Evolutionary conservation across 805 yeast genomes (phyloP).

Genomic region (Candida xiaguanensis): DNA sequence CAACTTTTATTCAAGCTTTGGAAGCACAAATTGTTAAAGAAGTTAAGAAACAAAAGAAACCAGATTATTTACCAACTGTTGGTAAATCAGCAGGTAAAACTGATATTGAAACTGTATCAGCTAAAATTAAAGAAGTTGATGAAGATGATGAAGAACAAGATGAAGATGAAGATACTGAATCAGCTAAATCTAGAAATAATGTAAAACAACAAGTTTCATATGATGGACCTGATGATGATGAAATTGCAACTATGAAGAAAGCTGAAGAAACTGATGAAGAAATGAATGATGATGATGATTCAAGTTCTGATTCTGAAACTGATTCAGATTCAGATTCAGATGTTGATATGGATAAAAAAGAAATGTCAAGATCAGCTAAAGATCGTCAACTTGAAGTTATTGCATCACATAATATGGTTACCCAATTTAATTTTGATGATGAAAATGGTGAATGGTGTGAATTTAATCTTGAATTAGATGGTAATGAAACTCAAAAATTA

Average conservation of each 20-base stretch:
- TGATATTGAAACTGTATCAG: slow-evolving; percentile 41
- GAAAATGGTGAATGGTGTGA: slow-evolving; percentile 88
- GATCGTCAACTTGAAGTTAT: slow-evolving; percentile 85
- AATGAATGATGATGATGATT: slow-evolving; percentile 40
- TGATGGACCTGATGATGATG: slow-evolving; percentile 95
- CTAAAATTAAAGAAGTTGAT: slow-evolving; percentile 22
- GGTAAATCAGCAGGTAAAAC: slow-evolving; percentile 68
- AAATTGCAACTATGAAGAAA: slow-evolving; percentile 80
- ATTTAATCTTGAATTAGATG: slow-evolving; percentile 77
- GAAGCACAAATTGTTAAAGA: slow-evolving; percentile 77
- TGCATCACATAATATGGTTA: slow-evolving; percentile 66
- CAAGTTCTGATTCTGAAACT: slow-evolving; percentile 31
- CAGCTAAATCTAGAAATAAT: slow-evolving; percentile 46
- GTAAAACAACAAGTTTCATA: slow-evolving; percentile 86
- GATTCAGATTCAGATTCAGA: slow-evolving; percentile 22
- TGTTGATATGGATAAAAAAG: slow-evolving; percentile 26
- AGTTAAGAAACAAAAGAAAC: slow-evolving; percentile 72
- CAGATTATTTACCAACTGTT: slow-evolving; percentile 55
- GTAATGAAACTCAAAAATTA: slow-evolving; percentile 77
- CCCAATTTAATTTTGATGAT: slow-evolving; percentile 88
- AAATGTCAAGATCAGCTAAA: slow-evolving; percentile 59
- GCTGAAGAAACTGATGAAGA: slow-evolving; percentile 79
- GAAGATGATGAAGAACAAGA: slow-evolving; percentile 56
- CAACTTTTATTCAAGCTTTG: slow-evolving; percentile 62
- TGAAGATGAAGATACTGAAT: slow-evolving; percentile 62